Evolutionary conservation across 2,329 filamentous ascomycete genomes (phyloP).

Genomic region (Claviceps pazoutovae): DNA sequence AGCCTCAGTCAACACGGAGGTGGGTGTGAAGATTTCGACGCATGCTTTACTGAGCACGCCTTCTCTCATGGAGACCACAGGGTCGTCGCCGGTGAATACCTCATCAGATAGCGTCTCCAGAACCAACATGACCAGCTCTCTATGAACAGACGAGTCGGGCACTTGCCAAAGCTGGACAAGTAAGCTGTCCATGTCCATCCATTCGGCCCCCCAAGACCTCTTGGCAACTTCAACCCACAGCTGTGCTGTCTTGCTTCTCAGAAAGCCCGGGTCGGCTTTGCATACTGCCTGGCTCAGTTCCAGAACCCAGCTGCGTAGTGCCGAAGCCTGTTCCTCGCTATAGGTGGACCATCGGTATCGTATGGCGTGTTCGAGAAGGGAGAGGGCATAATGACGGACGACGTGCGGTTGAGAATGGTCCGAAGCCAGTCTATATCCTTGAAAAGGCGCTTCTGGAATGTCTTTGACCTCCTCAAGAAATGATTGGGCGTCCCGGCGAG

Average conservation of each 20-base stretch:
- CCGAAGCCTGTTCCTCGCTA: constrained; percentile 48
- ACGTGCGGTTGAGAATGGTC: constrained; percentile 62
- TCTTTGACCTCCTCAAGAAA: constrained; percentile 81
- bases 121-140: constrained; percentile 76
- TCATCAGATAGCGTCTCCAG: constrained; percentile 90
- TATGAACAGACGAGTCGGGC: constrained; percentile 47
- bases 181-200: constrained; percentile 85
- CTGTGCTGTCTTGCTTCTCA: constrained; percentile 87
- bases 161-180: constrained; percentile 73
- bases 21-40: constrained; percentile 86
- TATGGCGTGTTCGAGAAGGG: constrained; percentile 79
- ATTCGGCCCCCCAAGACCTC: constrained; percentile 80
- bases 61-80: constrained; percentile 69
- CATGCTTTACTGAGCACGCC: constrained; percentile 75
- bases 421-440: constrained; percentile 72
- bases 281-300: constrained; percentile 60
- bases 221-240: constrained; percentile 94
- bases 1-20: constrained; percentile 56
- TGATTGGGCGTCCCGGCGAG: constrained; percentile 66
- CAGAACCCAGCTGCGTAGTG: constrained; percentile 63
- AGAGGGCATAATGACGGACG: constrained; percentile 86
- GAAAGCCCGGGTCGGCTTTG: constrained; percentile 61
- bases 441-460: constrained; percentile 62
- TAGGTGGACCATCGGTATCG: constrained; percentile 73
- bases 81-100: constrained; percentile 82